phyloP scores from a whole-genome alignment of 441 rosid species.

The Brassica balearica region DNA sequence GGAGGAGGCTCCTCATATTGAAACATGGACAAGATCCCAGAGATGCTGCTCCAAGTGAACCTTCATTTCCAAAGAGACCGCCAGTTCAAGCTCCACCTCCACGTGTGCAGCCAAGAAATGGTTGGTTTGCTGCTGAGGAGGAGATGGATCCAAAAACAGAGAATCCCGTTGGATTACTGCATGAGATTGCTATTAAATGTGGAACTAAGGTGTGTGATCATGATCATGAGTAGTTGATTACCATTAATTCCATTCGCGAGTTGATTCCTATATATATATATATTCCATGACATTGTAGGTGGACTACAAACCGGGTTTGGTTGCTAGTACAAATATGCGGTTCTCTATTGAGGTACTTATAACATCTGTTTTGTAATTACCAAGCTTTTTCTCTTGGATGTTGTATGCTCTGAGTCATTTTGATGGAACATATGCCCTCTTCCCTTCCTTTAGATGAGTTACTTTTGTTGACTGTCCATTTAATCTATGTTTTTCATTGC shows the following conservation, averaged over 20 bases:
- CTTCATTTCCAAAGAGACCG: slow-evolving; percentile 71
- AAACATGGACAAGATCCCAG: slow-evolving; percentile 95
- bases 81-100: slow-evolving; percentile 71
- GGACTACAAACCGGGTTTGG: slow-evolving; percentile 77
- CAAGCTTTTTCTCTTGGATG: slow-evolving; percentile 6
- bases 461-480: slow-evolving; percentile 8
- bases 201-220: slow-evolving; percentile 74
- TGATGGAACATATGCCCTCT: slow-evolving; percentile 6
- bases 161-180: slow-evolving; percentile 66
- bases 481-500: slow-evolving; percentile 37
- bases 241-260: slow-evolving; percentile 7
- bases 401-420: slow-evolving; percentile 13
- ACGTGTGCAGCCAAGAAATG: slow-evolving; percentile 63
- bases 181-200: slow-evolving; percentile 82
- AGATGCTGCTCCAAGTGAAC: slow-evolving; percentile 70
- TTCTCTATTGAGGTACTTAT: slow-evolving; percentile 79
- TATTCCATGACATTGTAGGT: slow-evolving; percentile 56
- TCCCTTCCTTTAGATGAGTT: slow-evolving; percentile 14
- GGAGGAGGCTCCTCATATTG: slow-evolving; percentile 96
- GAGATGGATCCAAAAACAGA: slow-evolving; percentile 84
- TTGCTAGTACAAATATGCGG: slow-evolving; percentile 73
- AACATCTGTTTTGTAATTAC: slow-evolving; percentile 14
- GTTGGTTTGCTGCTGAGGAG: slow-evolving; percentile 86
- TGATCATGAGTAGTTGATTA: neutral
- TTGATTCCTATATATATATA: slow-evolving; percentile 23